Percentiles rank a stretch among this genome's conserved stretches.
phyloP scores from a whole-genome alignment of 441 rosid species.

The Erodium chrysanthum region DNA sequence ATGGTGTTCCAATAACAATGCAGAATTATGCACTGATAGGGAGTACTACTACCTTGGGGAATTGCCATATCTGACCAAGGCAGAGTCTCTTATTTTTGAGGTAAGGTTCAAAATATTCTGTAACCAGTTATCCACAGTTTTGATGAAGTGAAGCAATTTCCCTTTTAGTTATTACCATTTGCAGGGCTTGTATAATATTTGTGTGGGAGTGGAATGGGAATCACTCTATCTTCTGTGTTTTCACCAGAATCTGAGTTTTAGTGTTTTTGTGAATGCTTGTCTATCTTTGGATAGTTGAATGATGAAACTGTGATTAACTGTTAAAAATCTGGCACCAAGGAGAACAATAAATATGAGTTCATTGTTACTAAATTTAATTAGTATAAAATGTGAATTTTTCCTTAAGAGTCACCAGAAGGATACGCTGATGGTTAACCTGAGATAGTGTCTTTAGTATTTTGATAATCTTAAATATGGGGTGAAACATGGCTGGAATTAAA shows the following conservation, averaged over 20 bases:
- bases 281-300: background rate
- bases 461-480: background rate
- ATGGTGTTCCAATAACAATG: conserved; percentile 52
- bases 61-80: conserved; percentile 68
- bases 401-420: background rate
- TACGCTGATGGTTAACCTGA: background rate
- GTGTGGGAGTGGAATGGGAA: background rate
- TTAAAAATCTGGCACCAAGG: background rate
- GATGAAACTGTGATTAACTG: background rate
- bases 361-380: background rate
- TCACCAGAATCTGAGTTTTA: background rate
- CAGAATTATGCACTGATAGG: conserved; percentile 57
- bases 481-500: background rate
- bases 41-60: conserved; percentile 76
- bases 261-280: background rate
- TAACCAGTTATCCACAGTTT: background rate
- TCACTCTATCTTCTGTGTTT: background rate
- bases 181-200: background rate
- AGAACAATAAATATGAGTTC: background rate
- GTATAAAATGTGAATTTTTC: background rate
- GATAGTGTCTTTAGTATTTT: background rate
- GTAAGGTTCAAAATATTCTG: conserved; percentile 20
- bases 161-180: background rate
- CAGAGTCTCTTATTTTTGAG: conserved; percentile 69
- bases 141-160: background rate